Base-by-base conservation (phyloP, 768 basidiomycete species). In the Dentipellis sp. region DNA sequence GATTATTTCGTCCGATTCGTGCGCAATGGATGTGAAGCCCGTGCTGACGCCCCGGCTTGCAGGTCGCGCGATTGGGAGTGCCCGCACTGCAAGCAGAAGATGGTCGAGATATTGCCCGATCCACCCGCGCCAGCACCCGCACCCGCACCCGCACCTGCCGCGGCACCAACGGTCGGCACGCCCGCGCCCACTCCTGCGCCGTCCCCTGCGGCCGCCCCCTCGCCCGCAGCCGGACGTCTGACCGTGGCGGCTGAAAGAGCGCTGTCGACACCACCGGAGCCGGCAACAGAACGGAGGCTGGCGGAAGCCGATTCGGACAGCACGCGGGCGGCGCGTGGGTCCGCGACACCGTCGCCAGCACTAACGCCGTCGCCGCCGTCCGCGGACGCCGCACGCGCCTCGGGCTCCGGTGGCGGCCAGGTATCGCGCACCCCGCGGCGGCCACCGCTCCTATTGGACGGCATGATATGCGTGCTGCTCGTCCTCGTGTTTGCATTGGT, bases 31-130 rank as follows among this genome's bases (percentile, higher is more conserved):
- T 29, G 29, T 29, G 29, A 29, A 29, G 29, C 29, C 29, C 6
- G 29, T 29, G 29, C 29, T 48, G 46, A 11, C 56, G 14, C n/a
- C 48, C 42, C 40, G 16, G 4, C 12, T 55, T 42, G 9, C 55
- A 93, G 91, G 63, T 94, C 91, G 36, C 78, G 87, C 56, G 79
- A 83, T 58, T 93, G 91, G 91, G 70, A 73, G 39, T 94, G 91
- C 61, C 83, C 88, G 8, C 80, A 79, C 52, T 92, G 91, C 67
- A 72, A 82, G 48, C 75, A 79, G 61, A 66, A 78, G 35, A 93
- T 92, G 74, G 58, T 82, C 52, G 78, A 81, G 45, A 74, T 82
- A 50, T 79, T 94, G 52, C 90, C 89, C 11, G 86, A 91, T 70
- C 84, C 14, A 37, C 22, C 48, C 22, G 21, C 46, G 22, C 9